These are phyloP conservation scores for Macaranga tanarius DNA, from an alignment of 441 rosid genomes.

Conservation along the genomic window DNA sequence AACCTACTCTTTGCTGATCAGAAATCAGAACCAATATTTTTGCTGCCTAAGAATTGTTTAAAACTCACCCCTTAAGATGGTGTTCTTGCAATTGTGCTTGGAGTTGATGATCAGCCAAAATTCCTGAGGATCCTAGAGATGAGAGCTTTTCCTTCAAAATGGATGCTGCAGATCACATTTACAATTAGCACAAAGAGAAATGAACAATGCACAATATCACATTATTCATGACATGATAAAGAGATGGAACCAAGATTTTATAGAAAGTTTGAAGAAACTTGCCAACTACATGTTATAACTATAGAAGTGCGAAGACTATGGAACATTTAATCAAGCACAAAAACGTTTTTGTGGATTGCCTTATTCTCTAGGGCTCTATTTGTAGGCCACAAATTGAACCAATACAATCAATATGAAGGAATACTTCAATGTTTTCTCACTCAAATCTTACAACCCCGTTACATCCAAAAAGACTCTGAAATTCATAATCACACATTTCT, in stretches of 20 bases:
- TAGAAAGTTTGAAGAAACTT: neutral
- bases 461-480: neutral
- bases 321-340: neutral
- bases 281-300: neutral
- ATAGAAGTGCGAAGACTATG: neutral
- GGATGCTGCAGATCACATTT: constrained; percentile 70
- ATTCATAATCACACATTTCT: neutral
- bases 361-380: neutral
- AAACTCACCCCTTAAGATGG: constrained; percentile 55
- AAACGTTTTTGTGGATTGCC: too few species aligned
- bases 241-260: neutral
- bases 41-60: neutral
- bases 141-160: constrained; percentile 93
- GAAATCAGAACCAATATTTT: neutral
- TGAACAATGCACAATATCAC: constrained; percentile 7
- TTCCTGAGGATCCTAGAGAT: constrained; percentile 92
- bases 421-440: too few species aligned
- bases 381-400: neutral
- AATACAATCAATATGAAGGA: neutral
- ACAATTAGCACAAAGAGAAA: constrained; percentile 36
- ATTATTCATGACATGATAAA: constrained; percentile 17
- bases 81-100: constrained; percentile 95
- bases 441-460: neutral
- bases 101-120: constrained; percentile 98
- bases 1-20: constrained; percentile 3